phyloP scores from a whole-genome alignment of 768 basidiomycete species.

The Hirschioporus abietinus region DNA sequence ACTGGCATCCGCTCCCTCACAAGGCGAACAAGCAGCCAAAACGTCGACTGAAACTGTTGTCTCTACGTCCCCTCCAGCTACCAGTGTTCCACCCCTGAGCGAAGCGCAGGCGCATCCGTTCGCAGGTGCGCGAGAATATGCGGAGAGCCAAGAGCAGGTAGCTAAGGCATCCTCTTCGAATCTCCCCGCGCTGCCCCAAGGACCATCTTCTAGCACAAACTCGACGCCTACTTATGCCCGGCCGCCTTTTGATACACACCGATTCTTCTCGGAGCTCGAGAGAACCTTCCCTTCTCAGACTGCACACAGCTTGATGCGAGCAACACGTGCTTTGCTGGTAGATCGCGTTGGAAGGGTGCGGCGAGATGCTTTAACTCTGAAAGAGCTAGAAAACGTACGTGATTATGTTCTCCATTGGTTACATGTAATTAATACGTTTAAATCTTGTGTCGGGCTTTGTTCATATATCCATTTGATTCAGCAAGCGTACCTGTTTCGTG shows the following conservation, averaged over 20 bases:
- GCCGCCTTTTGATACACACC: constrained; percentile 82
- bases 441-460: constrained; percentile 6
- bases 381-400: constrained; percentile 81
- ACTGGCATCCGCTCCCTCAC: neutral
- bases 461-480: constrained; percentile 24
- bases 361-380: constrained; percentile 63
- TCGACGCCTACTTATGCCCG: constrained; percentile 42
- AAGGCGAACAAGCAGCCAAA: neutral
- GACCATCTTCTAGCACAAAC: neutral
- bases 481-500: constrained; percentile 95
- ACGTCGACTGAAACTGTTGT: neutral
- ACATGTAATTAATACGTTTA: neutral
- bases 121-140: neutral
- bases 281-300: constrained; percentile 68
- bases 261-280: constrained; percentile 67
- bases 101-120: neutral
- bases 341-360: constrained; percentile 69
- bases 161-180: neutral
- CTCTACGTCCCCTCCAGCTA: neutral
- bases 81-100: neutral
- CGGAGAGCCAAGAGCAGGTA: neutral
- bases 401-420: neutral
- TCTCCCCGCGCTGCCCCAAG: neutral
- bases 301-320: constrained; percentile 78
- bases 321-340: constrained; percentile 72